A percentile compares a stretch with the other conserved stretches of the same genome.
Conservation (phyloP, 805 yeast genomes). For the Ogataea kodamae region DNA sequence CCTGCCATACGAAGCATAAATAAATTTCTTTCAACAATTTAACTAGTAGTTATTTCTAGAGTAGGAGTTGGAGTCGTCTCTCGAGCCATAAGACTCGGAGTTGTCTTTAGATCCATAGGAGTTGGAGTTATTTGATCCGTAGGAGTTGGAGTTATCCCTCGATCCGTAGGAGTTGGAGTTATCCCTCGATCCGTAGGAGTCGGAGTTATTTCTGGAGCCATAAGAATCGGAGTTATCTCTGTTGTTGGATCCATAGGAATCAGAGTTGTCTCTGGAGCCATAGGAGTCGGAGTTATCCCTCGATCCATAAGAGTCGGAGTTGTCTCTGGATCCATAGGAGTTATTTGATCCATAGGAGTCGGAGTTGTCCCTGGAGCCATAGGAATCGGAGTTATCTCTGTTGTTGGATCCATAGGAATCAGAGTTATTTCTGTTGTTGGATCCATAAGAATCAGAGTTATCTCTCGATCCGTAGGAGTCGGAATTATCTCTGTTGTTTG, state of each 20-base stretch:
- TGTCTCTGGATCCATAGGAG: constrained; percentile 25
- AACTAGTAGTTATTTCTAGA: no score
- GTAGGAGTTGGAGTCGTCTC: constrained; percentile 9
- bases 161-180: constrained; percentile 16
- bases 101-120: constrained; percentile 3
- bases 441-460: constrained; percentile 14
- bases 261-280: constrained; percentile 22
- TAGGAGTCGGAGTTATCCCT: constrained; percentile 31
- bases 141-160: constrained; percentile 10
- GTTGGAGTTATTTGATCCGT: constrained; percentile 10
- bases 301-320: constrained; percentile 14
- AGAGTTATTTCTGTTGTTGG: constrained; percentile 21
- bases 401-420: constrained; percentile 33
- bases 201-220: constrained; percentile 34
- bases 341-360: constrained; percentile 28
- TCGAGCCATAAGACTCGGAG: constrained; percentile 18
- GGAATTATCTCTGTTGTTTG: constrained; percentile 28
- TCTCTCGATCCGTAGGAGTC: constrained; percentile 33
- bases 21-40: constrained; percentile 2
- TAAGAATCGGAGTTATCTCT: constrained; percentile 29
- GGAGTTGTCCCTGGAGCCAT: constrained; percentile 33
- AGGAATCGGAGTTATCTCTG: constrained; percentile 29
- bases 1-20: constrained; percentile 12
- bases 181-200: constrained; percentile 30
- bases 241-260: constrained; percentile 30